phyloP scores from a whole-genome alignment of 306 rosid genomes.

The Trichosanthes cucumerina region DNA sequence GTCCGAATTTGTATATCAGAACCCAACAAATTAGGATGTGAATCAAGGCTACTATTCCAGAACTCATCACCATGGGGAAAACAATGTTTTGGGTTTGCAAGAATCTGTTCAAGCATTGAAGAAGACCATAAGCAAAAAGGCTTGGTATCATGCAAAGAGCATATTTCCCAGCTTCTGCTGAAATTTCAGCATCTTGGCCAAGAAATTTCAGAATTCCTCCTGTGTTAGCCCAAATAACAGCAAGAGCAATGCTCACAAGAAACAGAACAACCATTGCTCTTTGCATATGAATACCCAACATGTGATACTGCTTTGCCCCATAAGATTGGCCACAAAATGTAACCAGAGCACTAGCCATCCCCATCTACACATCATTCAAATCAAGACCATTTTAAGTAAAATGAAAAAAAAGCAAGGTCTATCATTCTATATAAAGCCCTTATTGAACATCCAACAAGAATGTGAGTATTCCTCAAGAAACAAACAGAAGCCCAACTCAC shows the following conservation, averaged over 20 bases:
- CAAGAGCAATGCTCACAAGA: conserved; percentile 31
- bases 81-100: conserved; percentile 60
- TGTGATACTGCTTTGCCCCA: conserved; percentile 54
- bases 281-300: conserved; percentile 56
- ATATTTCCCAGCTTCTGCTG: conserved; percentile 43
- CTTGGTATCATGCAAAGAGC: conserved; percentile 52
- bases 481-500: conserved; percentile 24
- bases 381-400: background rate
- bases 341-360: conserved; percentile 63
- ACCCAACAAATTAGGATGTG: conserved; percentile 47
- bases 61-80: conserved; percentile 49
- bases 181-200: conserved; percentile 41
- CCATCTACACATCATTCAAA: conserved; percentile 30
- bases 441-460: background rate
- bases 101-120: conserved; percentile 50
- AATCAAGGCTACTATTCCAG: conserved; percentile 28
- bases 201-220: conserved; percentile 26
- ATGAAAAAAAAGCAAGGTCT: background rate
- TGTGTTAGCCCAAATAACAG: conserved; percentile 39
- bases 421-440: background rate
- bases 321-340: conserved; percentile 74
- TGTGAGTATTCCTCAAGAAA: background rate
- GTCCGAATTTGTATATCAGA: conserved; percentile 39
- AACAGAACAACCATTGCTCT: conserved; percentile 45
- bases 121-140: conserved; percentile 40